Evolutionary conservation across 768 basidiomycete species (phyloP), one percentile per base, ranked within the genome.

Genomic region (Boletus sp.): DNA sequence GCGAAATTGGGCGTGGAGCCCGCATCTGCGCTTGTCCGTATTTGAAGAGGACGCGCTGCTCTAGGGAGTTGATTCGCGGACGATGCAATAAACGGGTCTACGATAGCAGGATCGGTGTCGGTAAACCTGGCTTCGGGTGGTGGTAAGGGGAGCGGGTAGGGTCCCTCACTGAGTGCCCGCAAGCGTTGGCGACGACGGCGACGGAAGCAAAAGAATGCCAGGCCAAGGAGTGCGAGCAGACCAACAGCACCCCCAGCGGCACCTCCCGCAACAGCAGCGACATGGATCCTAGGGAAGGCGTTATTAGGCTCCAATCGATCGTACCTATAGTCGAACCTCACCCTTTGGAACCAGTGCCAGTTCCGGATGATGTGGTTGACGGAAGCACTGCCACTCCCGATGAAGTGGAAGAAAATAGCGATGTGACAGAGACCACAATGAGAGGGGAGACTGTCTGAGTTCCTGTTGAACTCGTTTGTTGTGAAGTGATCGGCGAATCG

Each of bases 231-330:
- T 15, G 38, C 62, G 1, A 67, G 41, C 15, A 67, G 35, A 25
- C 56, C 59, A 14, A 49, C 17, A 32, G 14, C 57, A n/a, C 66
- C 66, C 17, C 61, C 66, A n/a, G 30, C 53, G 3, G 32, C 54
- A 34, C 59, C 58, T 0, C 66, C 66, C 19, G 38, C 62, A 9
- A 66, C 7, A 33, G 48, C 47, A 38, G 47, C 58, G n/a, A 62
- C 15, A n/a, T 57, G 54, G 14, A 10, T 37, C n/a, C 66, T 68
- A 13, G 21, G 19, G 14, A 38, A 21, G n/a, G 15, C 2, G 25
- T 29, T 11, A 23, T 63, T 43, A 50, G 39, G 7, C 6, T 29
- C 8, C 17, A 11, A 30, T 54, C 37, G 6, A 53, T 25, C 7
- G 2, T 38, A 21, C 9, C 37, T 11, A 14, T 8, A 8, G 7